These are phyloP conservation scores for Bacidia gigantensis DNA, from an alignment of 495 filamentous ascomycete species.

Conservation along the genomic window DNA sequence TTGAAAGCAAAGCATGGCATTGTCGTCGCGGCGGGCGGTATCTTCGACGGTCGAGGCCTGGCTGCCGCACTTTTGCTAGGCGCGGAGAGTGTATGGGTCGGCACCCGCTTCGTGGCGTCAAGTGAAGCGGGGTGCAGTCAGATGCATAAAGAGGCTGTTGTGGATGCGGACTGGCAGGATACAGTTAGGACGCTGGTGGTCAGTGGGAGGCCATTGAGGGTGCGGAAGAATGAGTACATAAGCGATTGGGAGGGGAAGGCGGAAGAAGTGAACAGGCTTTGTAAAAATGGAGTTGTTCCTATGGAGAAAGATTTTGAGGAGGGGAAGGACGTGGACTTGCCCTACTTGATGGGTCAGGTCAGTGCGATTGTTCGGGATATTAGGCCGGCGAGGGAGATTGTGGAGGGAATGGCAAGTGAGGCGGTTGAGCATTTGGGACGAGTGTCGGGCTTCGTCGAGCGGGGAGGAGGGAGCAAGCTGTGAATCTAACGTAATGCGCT, in stretches of 20 bases:
- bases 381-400: constrained; percentile 66
- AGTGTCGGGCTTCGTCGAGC: constrained; percentile 26
- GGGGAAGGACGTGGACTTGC: constrained; percentile 50
- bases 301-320: constrained; percentile 65
- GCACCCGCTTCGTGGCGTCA: constrained; percentile 71
- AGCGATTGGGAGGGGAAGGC: constrained; percentile 59
- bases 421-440: constrained; percentile 53
- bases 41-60: constrained; percentile 56
- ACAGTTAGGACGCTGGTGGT: constrained; percentile 68
- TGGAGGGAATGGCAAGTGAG: constrained; percentile 74
- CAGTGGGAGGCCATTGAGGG: constrained; percentile 63
- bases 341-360: constrained; percentile 90
- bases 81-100: constrained; percentile 67
- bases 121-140: constrained; percentile 63
- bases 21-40: constrained; percentile 65
- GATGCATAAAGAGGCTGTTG: constrained; percentile 70
- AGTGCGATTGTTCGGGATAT: constrained; percentile 60
- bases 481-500: constrained; percentile 14
- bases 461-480: constrained; percentile 16
- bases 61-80: constrained; percentile 62
- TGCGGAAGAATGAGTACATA: constrained; percentile 71
- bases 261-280: constrained; percentile 58
- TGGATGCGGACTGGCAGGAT: constrained; percentile 56
- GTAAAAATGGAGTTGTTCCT: constrained; percentile 59
- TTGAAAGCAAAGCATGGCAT: constrained; percentile 41